Evolutionary conservation across 768 basidiomycete genomes (phyloP), one percentile per base, ranked within the genome.

Genomic region (Collybia nuda): DNA sequence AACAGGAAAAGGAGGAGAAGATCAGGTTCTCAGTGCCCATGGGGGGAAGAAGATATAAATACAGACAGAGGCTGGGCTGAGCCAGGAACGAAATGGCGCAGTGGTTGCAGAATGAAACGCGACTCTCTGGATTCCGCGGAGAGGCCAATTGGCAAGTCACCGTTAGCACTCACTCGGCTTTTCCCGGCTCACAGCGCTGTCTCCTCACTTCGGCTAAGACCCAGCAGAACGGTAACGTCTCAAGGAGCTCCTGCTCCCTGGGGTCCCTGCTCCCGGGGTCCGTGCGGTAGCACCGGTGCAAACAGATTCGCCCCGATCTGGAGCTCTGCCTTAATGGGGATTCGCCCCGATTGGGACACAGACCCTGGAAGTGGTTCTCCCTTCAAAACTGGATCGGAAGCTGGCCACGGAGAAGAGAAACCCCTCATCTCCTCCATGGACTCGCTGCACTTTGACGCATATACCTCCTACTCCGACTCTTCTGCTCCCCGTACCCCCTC

Each of bases 401-500:
- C 14, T 17, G 28, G 41, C 40, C 14, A 17, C 14, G 24, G 19
- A 14, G 32, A 40, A 18, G 1, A 22, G 35, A 29, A 12, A 46
- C 15, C 37, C 44, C 44, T 54, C 51, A 37, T 47, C 50, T 51
- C 35, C 8, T 17, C 52, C 51, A 77, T 79, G 76, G 76, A 77
- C 60, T 64, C 74, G 54, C 65, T 74, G 55, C 58, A 66, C 44
- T 88, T 85, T 67, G 83, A 86, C 72, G 66, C 73, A 6, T 86
- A 84, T 68, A 70, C 80, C 44, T 76, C 82, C 57, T 85, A 84
- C 73, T 82, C 83, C 50, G 82, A 86, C 71, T 78, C 82, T 54
- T 86, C 80, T 44, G 74, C 86, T 1, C 88, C 88, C 2, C 80
- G 87, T 48, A 90, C 88, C 0, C 88, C 88, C 0, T 89, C 88